Evolutionary conservation across 2,329 filamentous ascomycete genomes (phyloP).

Genomic region (Monosporascus sp.): DNA sequence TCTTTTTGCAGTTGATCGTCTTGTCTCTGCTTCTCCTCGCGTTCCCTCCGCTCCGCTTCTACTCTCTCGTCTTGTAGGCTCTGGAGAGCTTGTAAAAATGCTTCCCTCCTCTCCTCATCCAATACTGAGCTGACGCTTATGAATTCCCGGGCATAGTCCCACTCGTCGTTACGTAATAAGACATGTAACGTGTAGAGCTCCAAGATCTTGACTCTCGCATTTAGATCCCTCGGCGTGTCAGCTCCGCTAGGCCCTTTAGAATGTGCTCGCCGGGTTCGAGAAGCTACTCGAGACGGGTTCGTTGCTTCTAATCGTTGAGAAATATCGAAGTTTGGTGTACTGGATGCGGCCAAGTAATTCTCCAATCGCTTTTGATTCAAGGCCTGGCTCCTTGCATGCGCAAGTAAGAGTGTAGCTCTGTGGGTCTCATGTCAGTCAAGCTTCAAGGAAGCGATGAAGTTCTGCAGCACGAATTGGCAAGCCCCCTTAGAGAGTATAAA

Average conservation of each 20-base stretch:
- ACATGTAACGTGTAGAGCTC: slow-evolving; percentile 95
- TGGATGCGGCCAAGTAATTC: slow-evolving; percentile 76
- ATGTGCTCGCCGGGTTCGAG: slow-evolving; percentile 31
- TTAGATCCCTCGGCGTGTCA: slow-evolving; percentile 78
- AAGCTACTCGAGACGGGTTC: slow-evolving; percentile 25
- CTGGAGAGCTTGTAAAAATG: slow-evolving; percentile 81
- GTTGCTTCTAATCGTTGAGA: slow-evolving; percentile 54
- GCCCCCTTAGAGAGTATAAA: too few species aligned
- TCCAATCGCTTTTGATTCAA: slow-evolving; percentile 86
- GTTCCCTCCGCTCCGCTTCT: slow-evolving; percentile 62
- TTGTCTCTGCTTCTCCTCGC: slow-evolving; percentile 50
- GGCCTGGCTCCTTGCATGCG: slow-evolving; percentile 78
- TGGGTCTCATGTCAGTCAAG: slow-evolving; percentile 2
- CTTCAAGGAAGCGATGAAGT: background rate
- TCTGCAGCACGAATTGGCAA: too few species aligned
- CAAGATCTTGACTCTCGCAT: slow-evolving; percentile 81
- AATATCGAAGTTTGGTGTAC: slow-evolving; percentile 68
- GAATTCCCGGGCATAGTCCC: slow-evolving; percentile 92
- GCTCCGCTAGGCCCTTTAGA: slow-evolving; percentile 57
- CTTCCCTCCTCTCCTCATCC: slow-evolving; percentile 86
- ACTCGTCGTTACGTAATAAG: slow-evolving; percentile 87
- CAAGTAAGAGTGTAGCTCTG: slow-evolving; percentile 83
- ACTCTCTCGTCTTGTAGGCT: slow-evolving; percentile 79
- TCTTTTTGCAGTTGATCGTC: slow-evolving; percentile 53
- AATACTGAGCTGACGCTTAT: slow-evolving; percentile 80